Base-by-base conservation (phyloP, 2,329 filamentous ascomycete species). In the Diaporthe sp. region DNA sequence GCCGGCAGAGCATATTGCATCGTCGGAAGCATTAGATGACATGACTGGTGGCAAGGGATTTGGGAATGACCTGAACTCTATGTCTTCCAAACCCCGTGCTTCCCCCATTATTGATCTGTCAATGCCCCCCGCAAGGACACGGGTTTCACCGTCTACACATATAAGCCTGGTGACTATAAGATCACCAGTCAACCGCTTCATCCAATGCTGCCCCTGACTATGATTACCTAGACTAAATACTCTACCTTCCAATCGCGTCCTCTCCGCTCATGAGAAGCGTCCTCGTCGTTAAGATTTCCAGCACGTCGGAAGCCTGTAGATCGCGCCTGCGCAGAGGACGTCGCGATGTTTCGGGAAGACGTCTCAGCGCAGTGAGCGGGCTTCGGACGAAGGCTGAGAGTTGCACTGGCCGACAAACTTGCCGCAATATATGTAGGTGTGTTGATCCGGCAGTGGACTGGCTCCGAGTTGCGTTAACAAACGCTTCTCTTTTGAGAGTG, bases 381-480 rank as follows among this genome's bases (percentile, higher is more conserved):
- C 65, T 39, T 68, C 46, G n/a, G 65, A 68, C 34, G 65, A 68
- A 39, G 65, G 65, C 65, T 68, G 65, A 53, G 22, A 19, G 31
- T 42, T 8, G 46, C 46, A 22, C 31, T 53, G 34, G n/a, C 34
- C 13, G 39, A 9, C 17, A 19, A 22, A 37, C 19, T 22, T 37
- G 7, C 19, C 31, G n/a, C 31, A 28, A 51, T 28, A 51, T 19
- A 39, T 22, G 19, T 19, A 39, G 31, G 22, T 51, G 31, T 53
- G 31, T 31, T 28, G n/a, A 39, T n/a, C 44, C 62, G 62, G 65
- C 46, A 53, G 22, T 53, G 13, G 22, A 39, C 13, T 42, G 22
- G n/a, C 13, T 10, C n/a, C 46, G 46, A 42, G 13, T 12, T 8
- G 12, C 31, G 6, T 9, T 22, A 19, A n/a, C 8, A 65, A 10